Conservation (phyloP, 345 rosid genomes). For the Erucastrum elatum region DNA sequence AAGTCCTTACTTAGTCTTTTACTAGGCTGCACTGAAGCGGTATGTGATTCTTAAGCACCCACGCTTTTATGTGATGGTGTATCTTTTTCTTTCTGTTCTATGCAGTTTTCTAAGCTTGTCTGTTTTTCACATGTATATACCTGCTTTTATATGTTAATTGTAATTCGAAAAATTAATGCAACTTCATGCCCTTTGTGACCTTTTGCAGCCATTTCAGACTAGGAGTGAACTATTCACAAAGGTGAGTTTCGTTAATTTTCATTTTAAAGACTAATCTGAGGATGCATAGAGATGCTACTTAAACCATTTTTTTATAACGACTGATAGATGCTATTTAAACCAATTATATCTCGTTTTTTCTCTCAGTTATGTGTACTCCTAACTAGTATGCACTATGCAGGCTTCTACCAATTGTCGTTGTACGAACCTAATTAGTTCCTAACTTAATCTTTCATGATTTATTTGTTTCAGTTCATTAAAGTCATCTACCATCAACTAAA, state of each 20-base stretch:
- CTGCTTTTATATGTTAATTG: neutral
- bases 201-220: slow-evolving; percentile 80
- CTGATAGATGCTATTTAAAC: slow-evolving; percentile 2
- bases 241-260: slow-evolving; percentile 44
- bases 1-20: slow-evolving; percentile 85
- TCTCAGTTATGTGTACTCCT: too few species aligned
- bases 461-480: slow-evolving; percentile 66
- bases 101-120: neutral
- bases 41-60: slow-evolving; percentile 41
- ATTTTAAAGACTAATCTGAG: slow-evolving; percentile 1
- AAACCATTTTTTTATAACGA: neutral
- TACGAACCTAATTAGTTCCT: neutral
- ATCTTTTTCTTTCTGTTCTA: neutral
- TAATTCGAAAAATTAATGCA: neutral
- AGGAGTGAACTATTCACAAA: slow-evolving; percentile 77
- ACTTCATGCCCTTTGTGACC: slow-evolving; percentile 7
- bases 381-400: too few species aligned
- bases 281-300: slow-evolving; percentile 13
- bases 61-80: neutral
- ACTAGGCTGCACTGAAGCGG: slow-evolving; percentile 84
- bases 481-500: slow-evolving; percentile 84
- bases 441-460: neutral
- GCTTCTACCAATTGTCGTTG: neutral
- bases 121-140: neutral
- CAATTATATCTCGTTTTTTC: neutral